Conservation (phyloP, 2,329 filamentous ascomycete genomes). For the Alternaria panax region DNA sequence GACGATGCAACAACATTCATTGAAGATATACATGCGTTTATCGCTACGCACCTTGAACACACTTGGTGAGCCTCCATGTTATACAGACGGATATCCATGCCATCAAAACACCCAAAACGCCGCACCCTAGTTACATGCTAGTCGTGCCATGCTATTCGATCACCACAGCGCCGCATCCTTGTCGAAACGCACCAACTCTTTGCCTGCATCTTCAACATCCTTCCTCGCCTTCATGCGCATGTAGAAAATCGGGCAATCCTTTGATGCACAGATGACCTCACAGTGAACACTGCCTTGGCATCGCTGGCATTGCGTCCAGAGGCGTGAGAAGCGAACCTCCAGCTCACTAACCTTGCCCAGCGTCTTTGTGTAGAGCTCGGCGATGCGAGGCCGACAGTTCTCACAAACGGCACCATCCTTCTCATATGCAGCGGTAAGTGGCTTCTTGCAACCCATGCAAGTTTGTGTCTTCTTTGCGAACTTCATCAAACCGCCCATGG, state of each 20-base stretch:
- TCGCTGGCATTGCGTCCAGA: slow-evolving; percentile 98
- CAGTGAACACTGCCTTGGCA: slow-evolving; percentile 98
- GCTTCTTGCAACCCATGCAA: slow-evolving; percentile 99
- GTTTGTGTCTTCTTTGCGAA: slow-evolving; percentile 98
- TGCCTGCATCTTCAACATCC: slow-evolving; percentile 93
- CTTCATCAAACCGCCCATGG: slow-evolving; percentile 94
- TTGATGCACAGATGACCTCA: slow-evolving; percentile 95
- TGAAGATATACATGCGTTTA: not conserved
- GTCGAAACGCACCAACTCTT: slow-evolving; percentile 90
- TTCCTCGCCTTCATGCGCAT: slow-evolving; percentile 99
- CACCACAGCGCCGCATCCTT: slow-evolving; percentile 77
- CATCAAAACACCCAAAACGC: slow-evolving; percentile 13
- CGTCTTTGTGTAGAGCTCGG: slow-evolving; percentile 92
- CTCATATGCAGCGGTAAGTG: slow-evolving; percentile 80
- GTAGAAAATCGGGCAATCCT: slow-evolving; percentile 99
- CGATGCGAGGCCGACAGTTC: slow-evolving; percentile 82
- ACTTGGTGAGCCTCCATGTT: not conserved
- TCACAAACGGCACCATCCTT: slow-evolving; percentile 85
- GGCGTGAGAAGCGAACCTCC: slow-evolving; percentile 86
- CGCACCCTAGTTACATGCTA: not conserved
- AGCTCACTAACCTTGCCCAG: slow-evolving; percentile 88
- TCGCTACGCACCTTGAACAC: not conserved
- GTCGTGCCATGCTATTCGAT: not conserved
- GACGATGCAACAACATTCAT: not conserved
- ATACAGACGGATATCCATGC: slow-evolving; percentile 1